Conservation (phyloP, 176 grass and related monocot species). For the Ensete glaucum region DNA sequence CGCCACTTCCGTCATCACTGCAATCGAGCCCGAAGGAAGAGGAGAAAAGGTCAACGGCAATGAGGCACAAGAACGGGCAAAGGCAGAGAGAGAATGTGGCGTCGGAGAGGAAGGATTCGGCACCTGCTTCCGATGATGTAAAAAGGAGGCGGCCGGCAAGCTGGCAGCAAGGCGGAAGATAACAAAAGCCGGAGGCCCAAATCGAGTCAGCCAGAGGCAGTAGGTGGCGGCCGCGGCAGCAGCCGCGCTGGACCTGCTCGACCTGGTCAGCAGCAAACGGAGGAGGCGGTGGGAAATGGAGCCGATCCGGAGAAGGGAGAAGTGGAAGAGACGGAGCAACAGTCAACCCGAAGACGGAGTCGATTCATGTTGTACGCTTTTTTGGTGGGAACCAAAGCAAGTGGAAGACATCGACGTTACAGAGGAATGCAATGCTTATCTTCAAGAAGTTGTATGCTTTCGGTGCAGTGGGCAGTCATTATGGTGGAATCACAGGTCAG, state of each 20-base stretch:
- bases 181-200: neutral
- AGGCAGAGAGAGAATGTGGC: neutral
- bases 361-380: too few species aligned
- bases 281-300: neutral
- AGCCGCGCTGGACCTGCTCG: neutral
- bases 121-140: neutral
- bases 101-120: neutral
- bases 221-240: neutral
- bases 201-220: neutral
- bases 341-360: too few species aligned
- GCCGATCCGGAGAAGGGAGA: neutral
- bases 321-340: neutral
- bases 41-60: too few species aligned
- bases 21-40: too few species aligned
- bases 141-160: conserved; percentile 3
- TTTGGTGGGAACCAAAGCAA: too few species aligned
- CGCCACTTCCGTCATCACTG: too few species aligned
- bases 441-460: too few species aligned
- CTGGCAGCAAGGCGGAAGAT: neutral
- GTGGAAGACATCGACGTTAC: too few species aligned
- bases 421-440: too few species aligned
- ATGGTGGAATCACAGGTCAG: too few species aligned
- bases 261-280: neutral
- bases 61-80: neutral
- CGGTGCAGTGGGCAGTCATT: too few species aligned